These are phyloP conservation scores for Colletotrichum sojae DNA, from an alignment of 2,329 filamentous ascomycete species.

Conservation along the genomic window DNA sequence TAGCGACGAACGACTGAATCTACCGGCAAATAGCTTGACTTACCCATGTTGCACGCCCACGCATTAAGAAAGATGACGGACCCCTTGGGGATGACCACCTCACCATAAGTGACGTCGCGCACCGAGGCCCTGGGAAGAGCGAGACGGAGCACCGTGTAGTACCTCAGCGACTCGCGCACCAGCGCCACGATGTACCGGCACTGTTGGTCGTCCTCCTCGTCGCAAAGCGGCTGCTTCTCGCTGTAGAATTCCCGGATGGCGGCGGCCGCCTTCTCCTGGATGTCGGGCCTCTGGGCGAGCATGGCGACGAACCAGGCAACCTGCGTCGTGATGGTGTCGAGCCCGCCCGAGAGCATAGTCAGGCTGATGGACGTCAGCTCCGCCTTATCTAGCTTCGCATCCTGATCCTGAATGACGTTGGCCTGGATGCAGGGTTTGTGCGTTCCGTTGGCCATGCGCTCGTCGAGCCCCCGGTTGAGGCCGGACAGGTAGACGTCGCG, in stretches of 20 bases:
- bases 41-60: conserved; percentile 79
- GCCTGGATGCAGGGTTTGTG: conserved; percentile 77
- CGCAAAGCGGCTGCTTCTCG: conserved; percentile 68
- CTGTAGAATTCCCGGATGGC: conserved; percentile 70
- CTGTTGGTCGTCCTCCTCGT: conserved; percentile 73
- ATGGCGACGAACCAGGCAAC: conserved; percentile 76
- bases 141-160: conserved; percentile 74
- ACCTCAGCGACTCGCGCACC: conserved; percentile 73
- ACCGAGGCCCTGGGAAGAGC: conserved; percentile 74
- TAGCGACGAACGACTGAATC: not conserved
- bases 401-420: conserved; percentile 75
- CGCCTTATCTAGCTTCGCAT: conserved; percentile 72
- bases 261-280: conserved; percentile 71
- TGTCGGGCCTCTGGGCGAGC: conserved; percentile 70
- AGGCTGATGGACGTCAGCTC: conserved; percentile 76
- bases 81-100: conserved; percentile 71
- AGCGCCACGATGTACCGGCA: conserved; percentile 75
- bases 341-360: conserved; percentile 77
- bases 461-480: conserved; percentile 71
- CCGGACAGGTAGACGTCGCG: conserved; percentile 72
- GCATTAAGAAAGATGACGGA: conserved; percentile 77
- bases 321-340: conserved; percentile 77
- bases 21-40: conserved; percentile 40
- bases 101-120: conserved; percentile 71
- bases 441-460: conserved; percentile 71